Evolutionary conservation across 169 alveolate genomes (phyloP), one percentile per base, ranked within the genome.

Genomic region (Cryptosporidium xiaoi): DNA sequence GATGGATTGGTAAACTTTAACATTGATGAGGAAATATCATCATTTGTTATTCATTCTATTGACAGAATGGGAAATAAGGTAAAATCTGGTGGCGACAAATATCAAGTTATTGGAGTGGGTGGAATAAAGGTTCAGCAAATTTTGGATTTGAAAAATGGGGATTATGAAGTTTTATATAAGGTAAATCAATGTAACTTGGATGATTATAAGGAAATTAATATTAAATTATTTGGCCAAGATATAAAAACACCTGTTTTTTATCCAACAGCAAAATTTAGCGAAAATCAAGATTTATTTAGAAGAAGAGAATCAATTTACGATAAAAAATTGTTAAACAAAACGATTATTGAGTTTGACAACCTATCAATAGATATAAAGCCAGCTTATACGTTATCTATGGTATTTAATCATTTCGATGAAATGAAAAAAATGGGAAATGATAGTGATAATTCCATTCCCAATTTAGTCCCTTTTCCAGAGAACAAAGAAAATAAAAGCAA

Each of bases 31-130:
- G 48, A 68, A 77, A 56, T 77, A 12, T 60, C 69, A 20, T 31
- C 64, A 10, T 77, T 77, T 16, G 40, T 58, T 27, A 77, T 77
- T 58, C 27, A 60, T 77, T 56, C 87, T 24, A 60, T 77, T 7
- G 87, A 77, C 64, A 77, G 87, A 36, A 77, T 77, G 87, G 87
- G 71, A 27, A 91, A 91, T 62, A 82, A 64, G 55, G 71, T 83
- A 36, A 51, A 36, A 51, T 69, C 64, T 27, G 93, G 93, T 36
- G 87, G 87, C 7, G 92, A 84, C 15, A 50, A 65, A 13, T 91
- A 56, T 67, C 92, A 91, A 31, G 90, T 87, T 44, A 44, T 27
- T n/a, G 90, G 91, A 0, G 51, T 91, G 6, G 93, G 93, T 16
- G 90, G 83, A 20, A 66, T 91, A 51, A 84, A 91, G 68, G 66